These are phyloP conservation scores for Rhodosporidiobolus odoratus DNA, from an alignment of 768 basidiomycete genomes.

Conservation along the genomic window DNA sequence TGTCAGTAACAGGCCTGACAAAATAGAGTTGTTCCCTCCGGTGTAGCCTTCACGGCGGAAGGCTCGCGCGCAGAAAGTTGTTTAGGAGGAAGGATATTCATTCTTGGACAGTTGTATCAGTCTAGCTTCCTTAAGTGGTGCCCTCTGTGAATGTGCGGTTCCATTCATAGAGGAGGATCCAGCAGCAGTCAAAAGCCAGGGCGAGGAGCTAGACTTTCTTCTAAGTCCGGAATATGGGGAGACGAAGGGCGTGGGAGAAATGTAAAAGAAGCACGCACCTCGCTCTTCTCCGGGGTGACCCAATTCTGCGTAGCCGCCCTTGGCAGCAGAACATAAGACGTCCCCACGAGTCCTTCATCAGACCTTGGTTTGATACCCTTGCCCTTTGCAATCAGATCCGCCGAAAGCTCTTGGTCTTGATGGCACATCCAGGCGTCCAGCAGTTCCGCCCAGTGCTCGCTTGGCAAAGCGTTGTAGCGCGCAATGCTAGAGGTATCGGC, in stretches of 20 bases:
- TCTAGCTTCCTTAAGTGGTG: conserved; percentile 49
- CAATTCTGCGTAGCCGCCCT: conserved; percentile 55
- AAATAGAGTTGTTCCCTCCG: conserved; percentile 61
- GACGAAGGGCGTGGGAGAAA: conserved; percentile 20
- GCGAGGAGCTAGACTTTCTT: conserved; percentile 90
- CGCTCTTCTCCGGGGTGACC: conserved; percentile 47
- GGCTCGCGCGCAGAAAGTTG: conserved; percentile 78
- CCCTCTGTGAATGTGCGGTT: conserved; percentile 20
- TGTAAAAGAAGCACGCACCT: conserved; percentile 55
- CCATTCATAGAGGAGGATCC: conserved; percentile 54
- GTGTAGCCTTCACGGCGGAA: conserved; percentile 79
- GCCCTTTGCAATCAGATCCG: conserved; percentile 58
- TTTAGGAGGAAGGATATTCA: conserved; percentile 59
- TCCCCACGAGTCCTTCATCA: conserved; percentile 75
- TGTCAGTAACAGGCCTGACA: conserved; percentile 30
- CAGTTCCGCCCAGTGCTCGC: conserved; percentile 95
- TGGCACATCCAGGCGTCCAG: conserved; percentile 99
- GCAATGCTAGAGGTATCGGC: conserved; percentile 51
- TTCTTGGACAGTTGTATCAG: conserved; percentile 97
- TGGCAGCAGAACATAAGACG: conserved; percentile 78
- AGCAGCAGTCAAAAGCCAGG: conserved; percentile 55
- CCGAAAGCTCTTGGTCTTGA: conserved; percentile 73
- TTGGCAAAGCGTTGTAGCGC: conserved; percentile 77
- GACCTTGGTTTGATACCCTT: conserved; percentile 71
- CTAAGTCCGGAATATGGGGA: conserved; percentile 55